Percentiles rank a stretch among this genome's conserved stretches.
phyloP scores from a whole-genome alignment of 768 basidiomycete genomes.

The Mycena galericulata region DNA sequence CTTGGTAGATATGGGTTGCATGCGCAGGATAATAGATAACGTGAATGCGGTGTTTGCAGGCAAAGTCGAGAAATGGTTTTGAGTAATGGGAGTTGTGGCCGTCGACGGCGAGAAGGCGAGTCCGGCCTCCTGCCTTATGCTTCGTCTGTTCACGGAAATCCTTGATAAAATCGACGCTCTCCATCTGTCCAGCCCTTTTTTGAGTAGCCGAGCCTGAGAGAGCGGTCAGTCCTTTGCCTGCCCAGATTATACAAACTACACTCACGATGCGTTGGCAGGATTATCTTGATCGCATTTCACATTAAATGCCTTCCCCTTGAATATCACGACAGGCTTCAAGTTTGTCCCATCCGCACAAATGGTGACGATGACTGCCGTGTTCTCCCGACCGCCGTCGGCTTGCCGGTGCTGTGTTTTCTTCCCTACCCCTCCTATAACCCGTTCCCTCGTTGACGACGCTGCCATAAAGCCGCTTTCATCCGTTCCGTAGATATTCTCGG shows the following conservation, averaged over 20 bases:
- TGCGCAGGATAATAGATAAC: constrained; percentile 61
- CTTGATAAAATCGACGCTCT: constrained; percentile 51
- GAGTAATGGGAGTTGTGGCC: constrained; percentile 60
- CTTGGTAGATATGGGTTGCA: constrained; percentile 42
- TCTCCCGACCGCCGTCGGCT: constrained; percentile 44
- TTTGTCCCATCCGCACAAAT: constrained; percentile 55
- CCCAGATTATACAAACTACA: not conserved
- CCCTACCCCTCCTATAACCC: constrained; percentile 44
- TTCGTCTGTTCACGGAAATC: constrained; percentile 54
- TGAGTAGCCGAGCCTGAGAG: constrained; percentile 45
- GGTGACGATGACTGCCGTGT: constrained; percentile 49
- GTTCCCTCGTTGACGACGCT: constrained; percentile 37
- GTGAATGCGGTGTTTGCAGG: constrained; percentile 49
- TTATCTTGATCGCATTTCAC: constrained; percentile 54
- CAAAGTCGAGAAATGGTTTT: constrained; percentile 52
- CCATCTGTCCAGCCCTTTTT: constrained; percentile 53
- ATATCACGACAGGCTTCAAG: constrained; percentile 52
- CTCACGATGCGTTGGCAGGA: constrained; percentile 54
- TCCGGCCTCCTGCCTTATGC: constrained; percentile 45
- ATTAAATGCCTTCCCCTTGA: constrained; percentile 51
- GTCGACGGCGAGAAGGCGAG: constrained; percentile 54
- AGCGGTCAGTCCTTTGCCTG: not conserved
- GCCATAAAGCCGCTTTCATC: constrained; percentile 51
- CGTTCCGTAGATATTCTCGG: constrained; percentile 46
- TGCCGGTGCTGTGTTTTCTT: constrained; percentile 46